Percentiles rank a stretch among this genome's conserved stretches.
Conservation (phyloP, 2,329 filamentous ascomycete species). For the Aquanectria penicillioides region DNA sequence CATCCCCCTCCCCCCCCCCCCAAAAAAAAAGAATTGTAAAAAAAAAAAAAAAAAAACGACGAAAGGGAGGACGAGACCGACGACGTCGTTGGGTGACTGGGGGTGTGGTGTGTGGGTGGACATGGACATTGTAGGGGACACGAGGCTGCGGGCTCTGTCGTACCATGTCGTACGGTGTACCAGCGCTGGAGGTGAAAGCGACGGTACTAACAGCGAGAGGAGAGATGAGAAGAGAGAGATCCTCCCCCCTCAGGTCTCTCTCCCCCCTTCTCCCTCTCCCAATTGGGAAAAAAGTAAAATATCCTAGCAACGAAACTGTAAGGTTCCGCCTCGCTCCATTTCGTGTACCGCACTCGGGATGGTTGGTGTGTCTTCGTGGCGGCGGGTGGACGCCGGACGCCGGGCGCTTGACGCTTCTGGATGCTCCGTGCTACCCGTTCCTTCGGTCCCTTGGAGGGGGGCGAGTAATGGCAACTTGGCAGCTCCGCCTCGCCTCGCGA, state of each 20-base stretch:
- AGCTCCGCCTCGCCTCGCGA: constrained; percentile 7
- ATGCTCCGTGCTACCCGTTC: constrained; percentile 1
- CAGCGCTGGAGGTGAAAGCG: not conserved
- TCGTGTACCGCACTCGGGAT: constrained; percentile 17
- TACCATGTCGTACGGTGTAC: constrained; percentile 18
- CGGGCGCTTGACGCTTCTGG: constrained; percentile 8
- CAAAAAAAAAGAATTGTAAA: constrained; percentile 10
- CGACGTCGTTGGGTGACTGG: no score
- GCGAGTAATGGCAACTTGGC: constrained; percentile 6
- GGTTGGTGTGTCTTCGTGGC: constrained; percentile 12
- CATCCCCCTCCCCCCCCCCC: no score
- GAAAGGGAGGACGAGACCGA: no score
- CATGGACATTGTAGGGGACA: constrained; percentile 11
- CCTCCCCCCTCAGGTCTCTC: constrained; percentile 1
- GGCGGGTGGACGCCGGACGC: constrained; percentile 6
- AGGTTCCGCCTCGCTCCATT: constrained; percentile 13
- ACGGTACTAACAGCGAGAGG: not conserved
- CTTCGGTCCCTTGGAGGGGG: no score
- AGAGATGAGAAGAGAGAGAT: constrained; percentile 13
- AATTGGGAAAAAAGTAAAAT: constrained; percentile 21
- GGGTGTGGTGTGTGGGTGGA: no score
- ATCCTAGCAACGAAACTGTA: constrained; percentile 11
- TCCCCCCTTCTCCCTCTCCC: constrained; percentile 1
- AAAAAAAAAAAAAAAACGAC: not conserved
- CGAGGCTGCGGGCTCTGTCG: constrained; percentile 2